Percentiles rank a stretch among this genome's conserved stretches.
phyloP scores from a whole-genome alignment of 306 rosid species.

The Fragaria ananassa region DNA sequence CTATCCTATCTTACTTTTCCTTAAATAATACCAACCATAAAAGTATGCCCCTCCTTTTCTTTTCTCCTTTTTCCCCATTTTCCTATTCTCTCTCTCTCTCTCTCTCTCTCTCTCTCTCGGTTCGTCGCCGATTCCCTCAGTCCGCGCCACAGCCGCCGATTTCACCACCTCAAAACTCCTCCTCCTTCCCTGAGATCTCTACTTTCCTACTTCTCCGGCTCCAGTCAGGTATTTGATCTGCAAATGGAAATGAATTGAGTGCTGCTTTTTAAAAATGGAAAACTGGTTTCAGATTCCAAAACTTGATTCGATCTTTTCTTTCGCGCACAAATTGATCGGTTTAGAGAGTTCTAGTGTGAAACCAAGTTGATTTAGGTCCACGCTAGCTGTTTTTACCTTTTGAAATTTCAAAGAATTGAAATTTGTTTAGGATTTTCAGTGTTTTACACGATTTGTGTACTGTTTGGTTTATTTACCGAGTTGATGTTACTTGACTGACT shows the following conservation, averaged over 20 bases:
- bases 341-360: background rate
- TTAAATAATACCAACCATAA: conserved; percentile 1
- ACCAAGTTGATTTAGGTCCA: background rate
- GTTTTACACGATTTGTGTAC: background rate
- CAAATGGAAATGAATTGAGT: conserved; percentile 9
- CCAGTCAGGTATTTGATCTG: conserved; percentile 54
- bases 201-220: background rate
- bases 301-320: conserved; percentile 5
- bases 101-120: conserved; percentile 12
- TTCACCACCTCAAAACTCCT: conserved; percentile 19
- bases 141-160: conserved; percentile 31
- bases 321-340: background rate
- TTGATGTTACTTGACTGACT: background rate
- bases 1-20: background rate
- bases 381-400: background rate
- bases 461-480: conserved; percentile 10
- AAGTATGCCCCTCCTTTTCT: background rate
- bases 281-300: conserved; percentile 11
- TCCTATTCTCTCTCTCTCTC: background rate
- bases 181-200: conserved; percentile 26
- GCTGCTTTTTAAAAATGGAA: background rate
- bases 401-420: background rate
- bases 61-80: background rate
- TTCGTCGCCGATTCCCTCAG: conserved; percentile 40
- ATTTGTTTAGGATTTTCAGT: background rate